Evolutionary conservation across 805 yeast genomes (phyloP).

Genomic region (Spathaspora gorwiae): DNA sequence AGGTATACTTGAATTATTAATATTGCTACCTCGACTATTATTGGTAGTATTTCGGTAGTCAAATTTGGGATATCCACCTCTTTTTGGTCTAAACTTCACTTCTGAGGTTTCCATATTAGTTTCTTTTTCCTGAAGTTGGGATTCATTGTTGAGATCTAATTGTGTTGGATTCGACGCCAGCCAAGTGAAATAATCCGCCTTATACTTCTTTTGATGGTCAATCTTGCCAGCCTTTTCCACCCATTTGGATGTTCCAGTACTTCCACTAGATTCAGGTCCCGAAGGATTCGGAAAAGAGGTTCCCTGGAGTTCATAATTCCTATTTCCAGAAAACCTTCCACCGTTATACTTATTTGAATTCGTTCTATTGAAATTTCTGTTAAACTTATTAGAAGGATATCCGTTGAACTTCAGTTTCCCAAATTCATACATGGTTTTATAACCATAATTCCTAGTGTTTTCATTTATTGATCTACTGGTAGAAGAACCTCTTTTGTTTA

Average conservation of each 20-base stretch:
- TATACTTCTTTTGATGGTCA: neutral
- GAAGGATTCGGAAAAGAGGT: neutral
- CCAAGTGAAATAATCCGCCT: conserved; percentile 3
- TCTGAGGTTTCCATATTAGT: neutral
- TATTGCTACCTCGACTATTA: neutral
- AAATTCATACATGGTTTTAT: neutral
- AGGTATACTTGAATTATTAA: conserved; percentile 4
- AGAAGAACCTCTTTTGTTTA: conserved; percentile 15
- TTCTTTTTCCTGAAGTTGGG: neutral
- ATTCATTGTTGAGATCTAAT: conserved; percentile 4
- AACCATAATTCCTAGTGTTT: neutral
- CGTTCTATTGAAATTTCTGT: conserved; percentile 1
- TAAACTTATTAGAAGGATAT: conserved; percentile 10
- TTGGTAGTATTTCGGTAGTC: neutral
- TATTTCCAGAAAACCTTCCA: neutral
- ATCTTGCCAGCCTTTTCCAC: neutral
- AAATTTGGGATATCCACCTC: neutral
- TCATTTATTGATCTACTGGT: conserved; percentile 28
- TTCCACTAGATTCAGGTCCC: neutral
- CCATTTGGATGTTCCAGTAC: neutral
- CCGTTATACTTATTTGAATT: neutral
- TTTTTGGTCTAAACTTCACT: neutral
- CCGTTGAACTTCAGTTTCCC: conserved; percentile 10
- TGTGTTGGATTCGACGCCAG: conserved; percentile 4
- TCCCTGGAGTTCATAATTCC: neutral